phyloP scores from a whole-genome alignment of 495 filamentous ascomycete genomes.

The Penicillium arizonense region DNA sequence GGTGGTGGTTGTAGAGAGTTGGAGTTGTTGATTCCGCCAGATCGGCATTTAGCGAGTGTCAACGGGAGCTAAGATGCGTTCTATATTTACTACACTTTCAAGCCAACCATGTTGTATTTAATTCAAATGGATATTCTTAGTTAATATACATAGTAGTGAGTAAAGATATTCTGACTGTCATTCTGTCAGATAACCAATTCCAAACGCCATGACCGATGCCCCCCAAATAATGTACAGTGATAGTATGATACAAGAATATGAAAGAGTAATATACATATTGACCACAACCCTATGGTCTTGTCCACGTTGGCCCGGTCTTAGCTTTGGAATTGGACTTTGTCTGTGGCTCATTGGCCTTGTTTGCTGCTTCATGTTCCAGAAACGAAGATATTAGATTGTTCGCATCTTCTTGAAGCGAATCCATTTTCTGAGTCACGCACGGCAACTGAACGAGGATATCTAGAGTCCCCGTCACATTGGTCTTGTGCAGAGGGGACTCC shows the following conservation, averaged over 20 bases:
- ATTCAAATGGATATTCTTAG: not conserved
- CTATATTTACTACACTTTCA: constrained; percentile 13
- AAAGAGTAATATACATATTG: constrained; percentile 1
- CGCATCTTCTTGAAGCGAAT: constrained; percentile 26
- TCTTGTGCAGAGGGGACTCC: not conserved
- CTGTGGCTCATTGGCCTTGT: not conserved
- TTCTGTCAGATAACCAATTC: constrained; percentile 1
- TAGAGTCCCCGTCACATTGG: constrained; percentile 24
- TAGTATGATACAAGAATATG: constrained; percentile 15
- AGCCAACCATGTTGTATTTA: constrained; percentile 1
- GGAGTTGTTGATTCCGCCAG: constrained; percentile 28
- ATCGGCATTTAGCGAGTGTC: constrained; percentile 32
- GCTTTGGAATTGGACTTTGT: not conserved
- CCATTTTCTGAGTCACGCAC: constrained; percentile 16
- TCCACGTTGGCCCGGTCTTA: too few species aligned
- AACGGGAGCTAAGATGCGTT: constrained; percentile 16
- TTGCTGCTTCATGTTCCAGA: not conserved
- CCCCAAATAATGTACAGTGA: constrained; percentile 15
- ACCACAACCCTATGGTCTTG: too few species aligned
- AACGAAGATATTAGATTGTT: constrained; percentile 7
- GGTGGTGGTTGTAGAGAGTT: constrained; percentile 14
- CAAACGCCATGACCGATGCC: constrained; percentile 15
- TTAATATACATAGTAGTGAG: not conserved
- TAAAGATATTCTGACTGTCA: not conserved
- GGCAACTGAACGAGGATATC: constrained; percentile 21